phyloP scores from a whole-genome alignment of 805 yeast species.

The Ogataea saltuana region DNA sequence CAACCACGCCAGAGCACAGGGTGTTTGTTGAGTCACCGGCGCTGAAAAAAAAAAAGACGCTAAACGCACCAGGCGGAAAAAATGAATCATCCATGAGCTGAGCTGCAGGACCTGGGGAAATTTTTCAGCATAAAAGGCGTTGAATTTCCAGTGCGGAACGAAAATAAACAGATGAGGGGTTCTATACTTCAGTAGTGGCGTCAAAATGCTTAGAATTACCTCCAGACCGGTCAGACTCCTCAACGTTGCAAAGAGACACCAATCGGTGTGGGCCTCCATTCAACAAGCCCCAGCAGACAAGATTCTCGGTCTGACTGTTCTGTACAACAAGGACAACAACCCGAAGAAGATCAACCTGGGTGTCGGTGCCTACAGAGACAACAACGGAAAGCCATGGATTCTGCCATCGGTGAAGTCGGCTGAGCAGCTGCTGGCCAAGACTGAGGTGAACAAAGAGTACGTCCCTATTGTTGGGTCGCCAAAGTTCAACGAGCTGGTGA shows the following conservation, averaged over 20 bases:
- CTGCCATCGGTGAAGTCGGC: conserved; percentile 74
- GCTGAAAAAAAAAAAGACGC: no score
- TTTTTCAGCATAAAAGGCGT: conserved; percentile 5
- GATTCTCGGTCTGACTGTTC: conserved; percentile 76
- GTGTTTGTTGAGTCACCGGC: not conserved
- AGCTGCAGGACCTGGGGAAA: conserved; percentile 9
- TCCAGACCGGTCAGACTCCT: conserved; percentile 11
- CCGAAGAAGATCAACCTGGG: conserved; percentile 61
- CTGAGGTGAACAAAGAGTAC: conserved; percentile 74
- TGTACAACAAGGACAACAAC: conserved; percentile 66
- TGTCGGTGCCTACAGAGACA: conserved; percentile 93
- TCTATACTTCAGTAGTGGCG: no score
- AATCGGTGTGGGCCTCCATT: conserved; percentile 33
- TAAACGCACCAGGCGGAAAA: conserved; percentile 9
- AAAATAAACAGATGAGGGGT: no score
- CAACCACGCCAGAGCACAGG: not conserved
- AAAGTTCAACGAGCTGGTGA: conserved; percentile 64
- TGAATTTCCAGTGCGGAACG: not conserved
- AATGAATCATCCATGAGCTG: conserved; percentile 5
- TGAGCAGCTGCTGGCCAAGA: conserved; percentile 48
- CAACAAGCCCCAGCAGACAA: conserved; percentile 78
- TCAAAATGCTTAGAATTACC: conserved; percentile 23
- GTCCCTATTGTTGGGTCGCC: conserved; percentile 83
- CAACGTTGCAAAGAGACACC: conserved; percentile 22
- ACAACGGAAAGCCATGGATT: conserved; percentile 84